Evolutionary conservation across 2,329 filamentous ascomycete species (phyloP).

Genomic region (Pezizomycotina sp.): DNA sequence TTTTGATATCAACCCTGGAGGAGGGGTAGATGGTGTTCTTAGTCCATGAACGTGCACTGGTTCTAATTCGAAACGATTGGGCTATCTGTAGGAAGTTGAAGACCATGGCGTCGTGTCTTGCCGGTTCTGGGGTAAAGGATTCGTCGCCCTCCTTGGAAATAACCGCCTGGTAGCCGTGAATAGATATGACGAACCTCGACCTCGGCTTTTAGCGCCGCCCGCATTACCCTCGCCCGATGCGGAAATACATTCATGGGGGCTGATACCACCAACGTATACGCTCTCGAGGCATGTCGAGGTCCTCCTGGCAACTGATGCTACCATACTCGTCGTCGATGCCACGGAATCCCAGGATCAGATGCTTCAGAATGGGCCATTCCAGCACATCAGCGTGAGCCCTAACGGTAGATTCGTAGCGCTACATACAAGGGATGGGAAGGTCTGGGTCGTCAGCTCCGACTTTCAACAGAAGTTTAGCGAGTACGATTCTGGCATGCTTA

Average conservation of each 20-base stretch:
- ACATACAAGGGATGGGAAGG: constrained; percentile 67
- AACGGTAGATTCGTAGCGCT: constrained; percentile 78
- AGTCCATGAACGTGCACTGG: background rate
- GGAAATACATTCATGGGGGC: constrained; percentile 68
- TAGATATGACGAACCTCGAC: constrained; percentile 77
- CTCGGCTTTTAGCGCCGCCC: constrained; percentile 59
- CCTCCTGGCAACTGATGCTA: constrained; percentile 66
- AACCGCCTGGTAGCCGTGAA: constrained; percentile 77
- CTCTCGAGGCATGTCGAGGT: constrained; percentile 88
- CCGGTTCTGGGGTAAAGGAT: constrained; percentile 79
- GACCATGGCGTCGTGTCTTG: constrained; percentile 77
- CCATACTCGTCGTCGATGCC: constrained; percentile 72
- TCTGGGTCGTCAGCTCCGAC: constrained; percentile 88
- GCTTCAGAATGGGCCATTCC: constrained; percentile 81
- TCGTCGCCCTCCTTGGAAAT: constrained; percentile 79
- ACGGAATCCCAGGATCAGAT: constrained; percentile 81
- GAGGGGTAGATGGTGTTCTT: constrained; percentile 2
- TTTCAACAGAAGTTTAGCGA: constrained; percentile 86
- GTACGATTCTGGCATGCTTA: constrained; percentile 57
- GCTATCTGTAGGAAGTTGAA: constrained; percentile 52
- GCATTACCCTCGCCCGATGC: constrained; percentile 36
- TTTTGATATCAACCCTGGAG: background rate
- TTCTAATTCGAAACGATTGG: too few species aligned
- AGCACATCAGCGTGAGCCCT: constrained; percentile 76
- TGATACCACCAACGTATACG: constrained; percentile 75